Evolutionary conservation across 148 eudicot genomes (phyloP).

Genomic region (Fallopia convolvulus): DNA sequence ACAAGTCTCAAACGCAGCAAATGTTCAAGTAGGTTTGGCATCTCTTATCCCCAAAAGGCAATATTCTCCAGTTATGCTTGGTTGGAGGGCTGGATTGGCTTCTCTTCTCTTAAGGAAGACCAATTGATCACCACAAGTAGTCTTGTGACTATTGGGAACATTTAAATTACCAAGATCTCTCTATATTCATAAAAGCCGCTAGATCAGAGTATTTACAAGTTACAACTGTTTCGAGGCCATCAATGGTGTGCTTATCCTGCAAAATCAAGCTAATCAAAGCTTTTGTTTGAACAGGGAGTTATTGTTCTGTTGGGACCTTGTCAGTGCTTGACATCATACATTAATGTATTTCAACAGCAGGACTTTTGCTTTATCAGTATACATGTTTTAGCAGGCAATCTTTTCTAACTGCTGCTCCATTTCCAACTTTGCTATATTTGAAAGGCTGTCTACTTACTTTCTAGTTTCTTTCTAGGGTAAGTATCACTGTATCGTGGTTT

Average conservation of each 20-base stretch:
- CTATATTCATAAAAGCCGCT: not conserved
- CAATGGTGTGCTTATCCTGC: not conserved
- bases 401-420: not conserved
- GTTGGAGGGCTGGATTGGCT: constrained; percentile 53
- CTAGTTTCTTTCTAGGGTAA: too few species aligned
- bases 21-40: constrained; percentile 21
- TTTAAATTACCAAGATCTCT: not conserved
- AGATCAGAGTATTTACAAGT: not conserved
- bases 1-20: constrained; percentile 22
- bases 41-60: constrained; percentile 33
- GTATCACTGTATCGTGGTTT: too few species aligned
- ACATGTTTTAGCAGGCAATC: not conserved
- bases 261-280: not conserved
- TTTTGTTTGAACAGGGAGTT: not conserved
- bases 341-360: not conserved
- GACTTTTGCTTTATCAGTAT: not conserved
- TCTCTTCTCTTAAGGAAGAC: constrained; percentile 47
- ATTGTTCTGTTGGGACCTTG: not conserved
- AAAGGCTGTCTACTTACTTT: too few species aligned
- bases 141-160: not conserved
- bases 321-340: not conserved
- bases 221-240: not conserved
- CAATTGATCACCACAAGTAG: constrained; percentile 8
- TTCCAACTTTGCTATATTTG: not conserved
- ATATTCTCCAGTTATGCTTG: constrained; percentile 35